Base-by-base conservation (phyloP, 1,284 basidiomycete species). In the Paramarasmius palmivorus region DNA sequence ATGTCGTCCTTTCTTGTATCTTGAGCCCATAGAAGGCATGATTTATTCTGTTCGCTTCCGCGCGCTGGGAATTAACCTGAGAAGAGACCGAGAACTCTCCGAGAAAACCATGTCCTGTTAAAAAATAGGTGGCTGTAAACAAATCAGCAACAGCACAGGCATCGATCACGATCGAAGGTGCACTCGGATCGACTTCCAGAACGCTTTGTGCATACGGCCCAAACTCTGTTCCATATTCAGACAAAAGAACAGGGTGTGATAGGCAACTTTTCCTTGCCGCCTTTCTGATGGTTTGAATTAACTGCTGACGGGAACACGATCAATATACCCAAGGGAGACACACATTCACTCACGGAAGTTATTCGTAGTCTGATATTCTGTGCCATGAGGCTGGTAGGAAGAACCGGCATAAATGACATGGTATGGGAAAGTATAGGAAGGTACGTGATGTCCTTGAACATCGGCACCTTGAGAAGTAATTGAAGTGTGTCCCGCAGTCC, bases 261-360 rank as follows among this genome's bases (percentile, higher is more conserved):
- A 40, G 39, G 44, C 44, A 46, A 26, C 25, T 29, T 29, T n/a
- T 23, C 25, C n/a, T 26, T 17, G 4, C 14, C 23, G 14, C n/a
- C 29, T 46, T 46, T 46, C 44, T 46, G 44, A 46, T 46, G 44
- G 25, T 32, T 46, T 26, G n/a, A 26, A 46, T 46, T 26, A 46
- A 17, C 9, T 46, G 25, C 32, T 32, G 44, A 32, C 29, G 12
- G 29, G n/a, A 44, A 29, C 32, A 14, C 25, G 25, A 46, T 46
- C 23, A 46, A 29, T 32, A 32, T 32, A 32, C 29, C 29, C 29
- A 32, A 32, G 7, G 29, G 29, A 32, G 29, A 32, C 29, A 32
- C 12, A 6, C 29, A 32, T 12, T 32, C 29, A 32, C 29, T 32
- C 29, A 32, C 29, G 29, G 29, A 32, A 32, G 29, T 6, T n/a